These are phyloP conservation scores for Patellaria atrata DNA, from an alignment of 495 filamentous ascomycete species.

Conservation along the genomic window DNA sequence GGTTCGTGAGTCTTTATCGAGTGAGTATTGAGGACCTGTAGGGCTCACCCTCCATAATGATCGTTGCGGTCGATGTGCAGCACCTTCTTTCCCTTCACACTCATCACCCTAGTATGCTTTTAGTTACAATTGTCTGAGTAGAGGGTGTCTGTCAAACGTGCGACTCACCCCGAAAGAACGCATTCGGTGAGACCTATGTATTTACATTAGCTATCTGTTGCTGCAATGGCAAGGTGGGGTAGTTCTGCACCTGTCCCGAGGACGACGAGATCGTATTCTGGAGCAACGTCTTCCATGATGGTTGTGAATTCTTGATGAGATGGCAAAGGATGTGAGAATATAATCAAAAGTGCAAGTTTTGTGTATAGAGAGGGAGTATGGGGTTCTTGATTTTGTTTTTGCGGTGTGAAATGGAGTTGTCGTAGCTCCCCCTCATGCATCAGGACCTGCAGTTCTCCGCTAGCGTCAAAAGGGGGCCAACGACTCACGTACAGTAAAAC, in stretches of 20 bases:
- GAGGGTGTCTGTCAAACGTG: not conserved
- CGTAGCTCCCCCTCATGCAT: no score
- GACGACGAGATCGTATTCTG: slow-evolving; percentile 96
- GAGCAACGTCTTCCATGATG: slow-evolving; percentile 88
- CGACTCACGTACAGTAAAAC: no score
- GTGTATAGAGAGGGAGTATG: no score
- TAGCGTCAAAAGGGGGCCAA: no score
- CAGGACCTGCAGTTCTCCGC: no score
- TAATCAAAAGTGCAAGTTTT: no score
- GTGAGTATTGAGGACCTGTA: not conserved
- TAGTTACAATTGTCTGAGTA: slow-evolving; percentile 3
- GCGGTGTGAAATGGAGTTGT: no score
- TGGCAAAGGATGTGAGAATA: no score
- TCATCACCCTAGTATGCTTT: slow-evolving; percentile 54
- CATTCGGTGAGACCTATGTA: slow-evolving; percentile 84
- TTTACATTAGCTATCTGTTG: slow-evolving; percentile 18
- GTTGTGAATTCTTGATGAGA: no score
- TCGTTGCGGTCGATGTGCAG: slow-evolving; percentile 98
- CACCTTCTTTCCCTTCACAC: slow-evolving; percentile 97
- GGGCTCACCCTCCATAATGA: slow-evolving; percentile 85
- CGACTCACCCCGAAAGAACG: slow-evolving; percentile 90
- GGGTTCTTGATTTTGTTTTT: no score
- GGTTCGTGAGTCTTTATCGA: slow-evolving; percentile 18
- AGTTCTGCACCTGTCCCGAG: slow-evolving; percentile 72
- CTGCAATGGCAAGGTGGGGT: slow-evolving; percentile 24